A percentile compares a stretch with the other conserved stretches of the same genome.
phyloP scores from a whole-genome alignment of 495 filamentous ascomycete species.

The Aspergillus ellipticus region DNA sequence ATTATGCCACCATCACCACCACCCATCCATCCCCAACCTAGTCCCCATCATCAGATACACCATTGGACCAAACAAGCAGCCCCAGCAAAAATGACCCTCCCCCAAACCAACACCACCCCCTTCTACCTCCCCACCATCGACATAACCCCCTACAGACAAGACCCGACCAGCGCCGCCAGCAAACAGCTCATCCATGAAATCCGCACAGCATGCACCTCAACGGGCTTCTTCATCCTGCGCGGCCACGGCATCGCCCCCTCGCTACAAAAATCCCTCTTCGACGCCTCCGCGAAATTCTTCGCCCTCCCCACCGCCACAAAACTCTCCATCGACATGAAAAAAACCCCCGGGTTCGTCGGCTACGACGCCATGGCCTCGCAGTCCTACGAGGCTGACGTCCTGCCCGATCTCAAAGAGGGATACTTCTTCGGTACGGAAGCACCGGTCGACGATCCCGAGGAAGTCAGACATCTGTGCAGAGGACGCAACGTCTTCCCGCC shows the following conservation, averaged over 20 bases:
- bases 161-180: conserved; percentile 22
- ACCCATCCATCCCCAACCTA: too few species aligned
- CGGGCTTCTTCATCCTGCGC: conserved; percentile 36
- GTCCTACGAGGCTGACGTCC: conserved; percentile 18
- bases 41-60: too few species aligned
- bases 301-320: conserved; percentile 28
- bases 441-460: conserved; percentile 23
- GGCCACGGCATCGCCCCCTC: conserved; percentile 24
- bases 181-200: conserved; percentile 19
- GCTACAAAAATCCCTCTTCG: conserved; percentile 27
- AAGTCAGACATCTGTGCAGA: conserved; percentile 25
- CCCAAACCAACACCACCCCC: too few species aligned
- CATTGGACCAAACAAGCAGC: too few species aligned
- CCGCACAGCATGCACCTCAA: conserved; percentile 26
- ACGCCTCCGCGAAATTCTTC: conserved; percentile 27
- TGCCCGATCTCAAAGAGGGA: conserved; percentile 30
- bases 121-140: too few species aligned
- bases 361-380: conserved; percentile 28
- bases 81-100: too few species aligned
- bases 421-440: conserved; percentile 31
- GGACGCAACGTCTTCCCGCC: conserved; percentile 29
- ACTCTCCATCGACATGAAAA: conserved; percentile 16
- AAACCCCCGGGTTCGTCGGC: conserved; percentile 24
- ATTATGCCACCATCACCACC: too few species aligned
- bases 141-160: too few species aligned